Evolutionary conservation across 257 asterid species (phyloP).

Genomic region (Fraxinus excelsior): DNA sequence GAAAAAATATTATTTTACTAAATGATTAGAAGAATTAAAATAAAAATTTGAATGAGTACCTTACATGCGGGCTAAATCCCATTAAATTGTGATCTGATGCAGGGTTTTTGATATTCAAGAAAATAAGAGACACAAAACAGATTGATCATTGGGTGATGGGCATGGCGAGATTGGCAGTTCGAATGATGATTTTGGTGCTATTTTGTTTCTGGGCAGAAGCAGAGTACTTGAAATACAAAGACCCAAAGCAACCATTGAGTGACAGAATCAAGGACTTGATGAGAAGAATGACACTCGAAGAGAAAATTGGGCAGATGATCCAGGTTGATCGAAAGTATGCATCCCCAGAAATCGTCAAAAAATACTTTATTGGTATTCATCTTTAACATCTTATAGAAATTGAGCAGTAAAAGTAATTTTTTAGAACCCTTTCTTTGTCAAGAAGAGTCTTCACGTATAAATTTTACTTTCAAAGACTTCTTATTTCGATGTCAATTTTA

Average conservation of each 20-base stretch:
- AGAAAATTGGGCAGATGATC: slow-evolving; percentile 36
- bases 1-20: too few species aligned
- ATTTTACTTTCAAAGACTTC: neutral
- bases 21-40: too few species aligned
- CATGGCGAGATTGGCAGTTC: neutral
- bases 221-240: slow-evolving; percentile 23
- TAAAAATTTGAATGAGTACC: too few species aligned
- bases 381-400: neutral
- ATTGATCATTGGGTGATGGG: slow-evolving; percentile 8
- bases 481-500: neutral
- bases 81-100: neutral
- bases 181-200: slow-evolving; percentile 9
- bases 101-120: neutral
- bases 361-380: slow-evolving; percentile 27
- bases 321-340: slow-evolving; percentile 24
- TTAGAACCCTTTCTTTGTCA: neutral
- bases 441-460: neutral
- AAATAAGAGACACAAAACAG: neutral
- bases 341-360: slow-evolving; percentile 13
- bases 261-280: slow-evolving; percentile 26
- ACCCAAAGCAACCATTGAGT: slow-evolving; percentile 22
- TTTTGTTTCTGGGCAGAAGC: slow-evolving; percentile 11
- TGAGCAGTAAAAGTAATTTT: neutral
- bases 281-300: slow-evolving; percentile 34
- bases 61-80: too few species aligned